Conservation (phyloP, 108 stramenopile genomes). For the Stephanodiscus triporus region DNA sequence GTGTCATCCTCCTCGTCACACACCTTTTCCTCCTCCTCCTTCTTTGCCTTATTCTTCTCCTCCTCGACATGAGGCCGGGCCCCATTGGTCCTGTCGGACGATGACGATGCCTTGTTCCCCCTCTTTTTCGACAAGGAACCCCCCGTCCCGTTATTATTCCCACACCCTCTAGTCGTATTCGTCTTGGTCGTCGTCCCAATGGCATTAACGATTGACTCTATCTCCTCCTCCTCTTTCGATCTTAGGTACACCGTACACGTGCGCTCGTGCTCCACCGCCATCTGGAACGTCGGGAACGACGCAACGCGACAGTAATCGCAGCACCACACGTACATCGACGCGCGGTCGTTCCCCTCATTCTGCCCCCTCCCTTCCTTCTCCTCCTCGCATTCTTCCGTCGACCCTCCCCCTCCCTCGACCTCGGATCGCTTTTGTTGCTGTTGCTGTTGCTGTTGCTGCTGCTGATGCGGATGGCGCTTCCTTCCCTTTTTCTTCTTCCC, state of each 20-base stretch:
- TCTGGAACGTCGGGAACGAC: conserved; percentile 26
- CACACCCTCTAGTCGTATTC: neutral
- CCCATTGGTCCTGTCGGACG: neutral
- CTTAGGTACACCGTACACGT: neutral
- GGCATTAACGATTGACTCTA: neutral
- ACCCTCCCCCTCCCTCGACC: too few species aligned
- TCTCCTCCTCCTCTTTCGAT: neutral
- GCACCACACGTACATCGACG: neutral
- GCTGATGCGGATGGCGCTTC: too few species aligned
- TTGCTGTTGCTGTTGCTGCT: too few species aligned
- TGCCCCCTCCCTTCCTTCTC: neutral
- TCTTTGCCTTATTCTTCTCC: neutral
- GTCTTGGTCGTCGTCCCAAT: neutral
- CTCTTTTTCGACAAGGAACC: too few species aligned
- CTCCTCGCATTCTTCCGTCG: neutral
- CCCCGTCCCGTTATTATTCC: neutral
- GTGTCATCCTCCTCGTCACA: neutral
- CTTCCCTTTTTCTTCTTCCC: neutral
- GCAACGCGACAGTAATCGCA: conserved; percentile 32
- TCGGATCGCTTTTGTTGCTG: neutral
- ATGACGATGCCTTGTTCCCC: too few species aligned
- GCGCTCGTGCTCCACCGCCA: conserved; percentile 18
- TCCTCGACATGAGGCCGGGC: neutral
- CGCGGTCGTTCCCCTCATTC: neutral
- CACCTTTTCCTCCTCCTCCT: neutral